Percentiles rank a stretch among this genome's conserved stretches.
These are phyloP conservation scores for Aspergillus leporis DNA, from an alignment of 495 filamentous ascomycete species.

Conservation along the genomic window DNA sequence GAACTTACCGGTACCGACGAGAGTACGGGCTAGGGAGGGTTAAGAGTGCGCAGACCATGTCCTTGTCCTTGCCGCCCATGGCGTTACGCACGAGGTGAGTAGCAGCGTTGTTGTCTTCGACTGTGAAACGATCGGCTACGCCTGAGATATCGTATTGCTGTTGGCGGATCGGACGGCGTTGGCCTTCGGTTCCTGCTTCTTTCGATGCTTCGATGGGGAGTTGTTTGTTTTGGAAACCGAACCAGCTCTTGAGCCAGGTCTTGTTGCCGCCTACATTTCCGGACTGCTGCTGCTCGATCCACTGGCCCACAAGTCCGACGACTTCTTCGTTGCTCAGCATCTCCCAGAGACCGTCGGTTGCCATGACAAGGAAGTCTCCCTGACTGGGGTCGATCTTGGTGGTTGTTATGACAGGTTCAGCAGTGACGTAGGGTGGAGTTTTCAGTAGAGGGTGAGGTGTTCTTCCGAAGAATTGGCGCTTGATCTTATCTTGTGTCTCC, in stretches of 20 bases:
- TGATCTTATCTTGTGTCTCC: conserved; percentile 79
- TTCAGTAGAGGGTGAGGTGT: conserved; percentile 69
- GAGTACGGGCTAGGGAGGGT: conserved; percentile 91
- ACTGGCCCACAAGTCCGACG: conserved; percentile 92
- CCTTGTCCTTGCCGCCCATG: conserved; percentile 87
- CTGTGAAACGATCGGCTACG: conserved; percentile 77
- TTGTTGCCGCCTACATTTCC: conserved; percentile 42
- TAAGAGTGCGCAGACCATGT: conserved; percentile 91
- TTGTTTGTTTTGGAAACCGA: conserved; percentile 44
- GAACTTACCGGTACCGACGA: conserved; percentile 76
- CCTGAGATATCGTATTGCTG: conserved; percentile 76
- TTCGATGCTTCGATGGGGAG: conserved; percentile 53
- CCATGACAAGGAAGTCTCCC: conserved; percentile 95
- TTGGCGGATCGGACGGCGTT: conserved; percentile 75
- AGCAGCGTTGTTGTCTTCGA: conserved; percentile 93
- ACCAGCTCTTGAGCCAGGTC: conserved; percentile 52
- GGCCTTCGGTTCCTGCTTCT: conserved; percentile 54
- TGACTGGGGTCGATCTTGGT: conserved; percentile 87
- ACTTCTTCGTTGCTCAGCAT: conserved; percentile 99
- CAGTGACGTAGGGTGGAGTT: conserved; percentile 96
- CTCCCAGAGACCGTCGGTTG: conserved; percentile 97
- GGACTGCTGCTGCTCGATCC: conserved; percentile 77
- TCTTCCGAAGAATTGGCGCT: conserved; percentile 80
- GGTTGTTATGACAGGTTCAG: conserved; percentile 93
- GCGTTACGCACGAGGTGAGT: conserved; percentile 97